Percentiles rank a stretch among this genome's conserved stretches.
These are phyloP conservation scores for Cyclotella atomus DNA, from an alignment of 108 stramenopile genomes.

Conservation along the genomic window DNA sequence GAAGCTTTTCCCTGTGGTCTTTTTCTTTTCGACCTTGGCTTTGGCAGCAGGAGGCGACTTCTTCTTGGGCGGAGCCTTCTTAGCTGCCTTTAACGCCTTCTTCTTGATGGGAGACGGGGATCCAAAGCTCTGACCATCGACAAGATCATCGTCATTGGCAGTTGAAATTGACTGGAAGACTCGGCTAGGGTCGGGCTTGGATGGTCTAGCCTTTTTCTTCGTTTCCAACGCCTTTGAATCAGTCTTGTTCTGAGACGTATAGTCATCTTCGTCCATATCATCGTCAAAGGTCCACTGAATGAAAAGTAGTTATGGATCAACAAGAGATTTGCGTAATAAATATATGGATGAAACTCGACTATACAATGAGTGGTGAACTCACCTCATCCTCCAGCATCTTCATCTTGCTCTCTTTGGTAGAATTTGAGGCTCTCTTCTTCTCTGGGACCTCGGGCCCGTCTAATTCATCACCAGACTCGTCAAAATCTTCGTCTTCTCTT, in stretches of 20 bases:
- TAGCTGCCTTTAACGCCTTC: not conserved
- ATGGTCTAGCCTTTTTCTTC: not conserved
- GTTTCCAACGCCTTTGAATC: not conserved
- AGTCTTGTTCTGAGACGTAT: not conserved
- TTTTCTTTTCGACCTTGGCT: not conserved
- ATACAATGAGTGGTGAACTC: not conserved
- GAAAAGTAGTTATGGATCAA: not conserved
- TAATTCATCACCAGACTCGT: not conserved
- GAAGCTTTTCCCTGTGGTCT: not conserved
- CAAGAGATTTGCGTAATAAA: not conserved
- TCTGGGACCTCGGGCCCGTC: not conserved
- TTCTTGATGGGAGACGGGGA: constrained; percentile 2
- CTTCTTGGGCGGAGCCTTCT: constrained; percentile 2
- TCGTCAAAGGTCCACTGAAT: not conserved
- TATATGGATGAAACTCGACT: not conserved
- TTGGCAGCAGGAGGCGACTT: not conserved
- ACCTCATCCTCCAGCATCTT: not conserved
- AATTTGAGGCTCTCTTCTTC: not conserved
- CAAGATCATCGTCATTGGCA: no score
- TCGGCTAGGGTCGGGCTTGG: not conserved
- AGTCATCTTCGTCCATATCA: not conserved
- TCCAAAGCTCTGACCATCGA: not conserved
- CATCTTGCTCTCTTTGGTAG: not conserved
- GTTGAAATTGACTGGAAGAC: not conserved
- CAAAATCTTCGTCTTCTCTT: not conserved